A percentile compares a stretch with the other conserved stretches of the same genome.
These are phyloP conservation scores for Talaromyces marneffei DNA, from an alignment of 2,329 filamentous ascomycete species.

Conservation along the genomic window DNA sequence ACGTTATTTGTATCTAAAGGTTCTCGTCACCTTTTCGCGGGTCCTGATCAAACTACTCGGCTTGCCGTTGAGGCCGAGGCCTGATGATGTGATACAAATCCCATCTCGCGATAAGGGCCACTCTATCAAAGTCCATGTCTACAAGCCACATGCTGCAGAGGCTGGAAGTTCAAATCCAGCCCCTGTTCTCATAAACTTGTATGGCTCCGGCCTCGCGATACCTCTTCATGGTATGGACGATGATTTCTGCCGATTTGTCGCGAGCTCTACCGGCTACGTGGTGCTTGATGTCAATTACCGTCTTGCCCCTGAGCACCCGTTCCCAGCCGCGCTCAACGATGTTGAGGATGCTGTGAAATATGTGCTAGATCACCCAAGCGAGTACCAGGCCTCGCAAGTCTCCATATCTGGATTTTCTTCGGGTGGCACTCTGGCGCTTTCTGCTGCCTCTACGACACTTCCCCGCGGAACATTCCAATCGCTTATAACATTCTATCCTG, in stretches of 20 bases:
- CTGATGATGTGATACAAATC: slow-evolving; percentile 27
- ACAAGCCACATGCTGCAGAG: slow-evolving; percentile 11
- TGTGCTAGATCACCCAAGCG: slow-evolving; percentile 25
- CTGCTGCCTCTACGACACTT: slow-evolving; percentile 25
- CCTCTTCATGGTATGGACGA: slow-evolving; percentile 25
- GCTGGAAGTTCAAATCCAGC: slow-evolving; percentile 1
- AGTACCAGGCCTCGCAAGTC: slow-evolving; percentile 27
- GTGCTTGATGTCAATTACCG: slow-evolving; percentile 36
- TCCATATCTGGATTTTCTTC: slow-evolving; percentile 38
- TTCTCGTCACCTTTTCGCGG: slow-evolving; percentile 5
- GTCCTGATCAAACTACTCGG: not conserved
- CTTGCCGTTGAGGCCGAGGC: slow-evolving; percentile 14
- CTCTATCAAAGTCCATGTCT: slow-evolving; percentile 25
- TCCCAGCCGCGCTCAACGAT: slow-evolving; percentile 34
- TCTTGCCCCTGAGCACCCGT: slow-evolving; percentile 34
- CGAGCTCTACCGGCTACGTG: slow-evolving; percentile 20
- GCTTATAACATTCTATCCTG: slow-evolving; percentile 31
- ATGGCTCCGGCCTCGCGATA: slow-evolving; percentile 29
- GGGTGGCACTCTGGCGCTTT: slow-evolving; percentile 36
- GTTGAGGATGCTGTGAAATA: slow-evolving; percentile 30
- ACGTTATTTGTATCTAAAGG: slow-evolving; percentile 6
- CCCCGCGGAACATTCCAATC: slow-evolving; percentile 19
- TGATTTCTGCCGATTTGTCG: slow-evolving; percentile 23
- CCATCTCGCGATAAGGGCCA: slow-evolving; percentile 25
- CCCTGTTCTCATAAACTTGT: slow-evolving; percentile 28